Evolutionary conservation across 768 basidiomycete genomes (phyloP), one percentile per base, ranked within the genome.

Genomic region (Boletus reticuloceps): DNA sequence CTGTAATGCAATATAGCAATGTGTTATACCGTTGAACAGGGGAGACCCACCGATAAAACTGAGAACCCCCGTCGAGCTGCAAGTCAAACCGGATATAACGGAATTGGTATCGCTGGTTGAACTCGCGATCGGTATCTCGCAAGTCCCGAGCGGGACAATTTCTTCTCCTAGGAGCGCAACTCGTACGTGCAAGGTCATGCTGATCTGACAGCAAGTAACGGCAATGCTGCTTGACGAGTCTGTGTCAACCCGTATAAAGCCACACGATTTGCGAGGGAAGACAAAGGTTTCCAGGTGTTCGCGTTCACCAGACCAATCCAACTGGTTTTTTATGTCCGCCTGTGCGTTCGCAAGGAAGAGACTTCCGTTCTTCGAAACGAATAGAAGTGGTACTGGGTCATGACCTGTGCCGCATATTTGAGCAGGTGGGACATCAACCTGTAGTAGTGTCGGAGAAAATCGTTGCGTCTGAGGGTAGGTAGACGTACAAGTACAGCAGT

Each of bases 41-140:
- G 17, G 41, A 34, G 16, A 70, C 79, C 39, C 62, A 83, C 84
- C 67, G n/a, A 85, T 63, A 32, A 83, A 63, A 55, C 75, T 81
- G 42, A 85, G 54, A 60, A 72, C 70, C 19, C 84, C 84, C 6
- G 77, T 75, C 0, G 69, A 38, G 57, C 81, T 83, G 49, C 67
- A 71, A 41, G 65, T 64, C 14, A 70, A 27, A 31, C 62, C 54
- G 8, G 31, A 31, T 32, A 65, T 47, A 38, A 29, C 22, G 14
- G 42, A 4, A 12, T 55, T 10, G 3, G 11, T 14, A 22, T 41
- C 34, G 20, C 20, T 20, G 31, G 44, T 46, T 22, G 54, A 50
- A 32, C 41, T 52, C 51, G 55, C 16, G 4, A 69, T 51, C n/a
- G 58, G 55, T 32, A 70, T 54, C 43, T 70, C 63, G 43, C 65